phyloP scores from a whole-genome alignment of 1,139 yeast genomes.

The Kodamaea fungicola region DNA sequence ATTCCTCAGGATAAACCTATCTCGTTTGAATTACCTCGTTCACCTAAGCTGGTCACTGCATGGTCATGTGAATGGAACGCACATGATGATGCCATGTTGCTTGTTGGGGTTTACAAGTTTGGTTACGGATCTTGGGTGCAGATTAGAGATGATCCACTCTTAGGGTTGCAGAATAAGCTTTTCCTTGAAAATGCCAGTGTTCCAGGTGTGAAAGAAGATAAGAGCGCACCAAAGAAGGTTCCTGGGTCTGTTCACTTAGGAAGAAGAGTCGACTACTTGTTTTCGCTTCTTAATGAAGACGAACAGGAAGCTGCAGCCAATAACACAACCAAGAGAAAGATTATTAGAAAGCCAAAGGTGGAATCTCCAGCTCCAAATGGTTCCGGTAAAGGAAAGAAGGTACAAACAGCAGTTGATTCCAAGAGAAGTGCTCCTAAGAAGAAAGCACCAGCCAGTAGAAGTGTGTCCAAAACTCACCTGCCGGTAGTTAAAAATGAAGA shows the following conservation, averaged over 20 bases:
- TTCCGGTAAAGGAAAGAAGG: conserved; percentile 8
- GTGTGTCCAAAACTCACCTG: conserved; percentile 5
- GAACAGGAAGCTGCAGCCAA: conserved; percentile 26
- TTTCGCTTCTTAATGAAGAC: conserved; percentile 61
- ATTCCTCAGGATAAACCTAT: conserved; percentile 60
- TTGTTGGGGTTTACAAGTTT: conserved; percentile 85
- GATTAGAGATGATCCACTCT: conserved; percentile 90
- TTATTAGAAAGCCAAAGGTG: conserved; percentile 13
- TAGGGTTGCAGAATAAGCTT: conserved; percentile 81
- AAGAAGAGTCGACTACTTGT: conserved; percentile 87
- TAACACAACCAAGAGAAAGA: conserved; percentile 6
- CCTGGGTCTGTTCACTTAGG: conserved; percentile 94
- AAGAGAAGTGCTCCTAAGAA: conserved; percentile 8
- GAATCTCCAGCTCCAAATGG: conserved; percentile 16
- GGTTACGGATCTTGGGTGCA: conserved; percentile 97
- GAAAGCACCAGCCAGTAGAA: conserved; percentile 11
- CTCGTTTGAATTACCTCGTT: conserved; percentile 52
- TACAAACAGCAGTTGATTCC: conserved; percentile 7
- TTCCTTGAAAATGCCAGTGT: conserved; percentile 46
- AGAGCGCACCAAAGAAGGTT: conserved; percentile 47
- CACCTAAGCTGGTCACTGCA: conserved; percentile 79
- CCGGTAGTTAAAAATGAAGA: conserved; percentile 10
- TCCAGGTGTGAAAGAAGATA: conserved; percentile 11
- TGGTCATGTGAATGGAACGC: conserved; percentile 90
- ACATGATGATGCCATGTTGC: conserved; percentile 79